Evolutionary conservation across 202 grass and related monocot genomes (phyloP), one percentile per base, ranked within the genome.

Genomic region (Cymbopogon flexuosus): DNA sequence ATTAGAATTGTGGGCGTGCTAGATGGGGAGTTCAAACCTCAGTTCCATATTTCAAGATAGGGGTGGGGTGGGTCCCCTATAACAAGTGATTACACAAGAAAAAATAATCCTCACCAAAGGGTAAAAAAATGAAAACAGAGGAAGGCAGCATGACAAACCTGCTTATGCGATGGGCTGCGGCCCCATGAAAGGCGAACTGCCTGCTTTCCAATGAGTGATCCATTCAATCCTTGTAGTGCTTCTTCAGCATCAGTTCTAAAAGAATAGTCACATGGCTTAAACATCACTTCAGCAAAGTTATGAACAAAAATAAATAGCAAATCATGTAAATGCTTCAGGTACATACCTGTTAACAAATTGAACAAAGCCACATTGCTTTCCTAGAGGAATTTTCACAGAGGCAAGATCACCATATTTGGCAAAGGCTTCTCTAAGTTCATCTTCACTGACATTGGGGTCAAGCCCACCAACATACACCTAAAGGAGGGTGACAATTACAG

Each of bases 291-390:
- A 52, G 65, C 41, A 6, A 62, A 63, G 41, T 45, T 71, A 71
- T 18, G 63, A 8, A 88, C 15, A 51, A 42, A 42, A 59, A 71
- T 19, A 74, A 82, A 8, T 45, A 85, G 39, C 14, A 47, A 56
- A 72, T 66, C 36, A 81, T 10, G 13, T 18, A 67, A 36, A 34
- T 64, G n/a, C 54, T 66, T 84, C n/a, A 60, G 80, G 35, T 31
- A 52, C 29, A 11, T 85, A 85, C 92, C 92, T 91, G 64, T 33
- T 88, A 62, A 87, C 75, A 72, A 91, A 94, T 36, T 91, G 86
- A 83, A 94, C 89, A 87, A 94, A 94, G 65, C 92, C 92, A 80
- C 92, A 94, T 62, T 91, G 92, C 75, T 94, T 94, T 74, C 89
- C 92, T 70, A 87, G 29, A 68, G 92, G 92, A 89, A 94, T 94